Conservation (phyloP, 495 filamentous ascomycete species). For the Neurospora sp. region DNA sequence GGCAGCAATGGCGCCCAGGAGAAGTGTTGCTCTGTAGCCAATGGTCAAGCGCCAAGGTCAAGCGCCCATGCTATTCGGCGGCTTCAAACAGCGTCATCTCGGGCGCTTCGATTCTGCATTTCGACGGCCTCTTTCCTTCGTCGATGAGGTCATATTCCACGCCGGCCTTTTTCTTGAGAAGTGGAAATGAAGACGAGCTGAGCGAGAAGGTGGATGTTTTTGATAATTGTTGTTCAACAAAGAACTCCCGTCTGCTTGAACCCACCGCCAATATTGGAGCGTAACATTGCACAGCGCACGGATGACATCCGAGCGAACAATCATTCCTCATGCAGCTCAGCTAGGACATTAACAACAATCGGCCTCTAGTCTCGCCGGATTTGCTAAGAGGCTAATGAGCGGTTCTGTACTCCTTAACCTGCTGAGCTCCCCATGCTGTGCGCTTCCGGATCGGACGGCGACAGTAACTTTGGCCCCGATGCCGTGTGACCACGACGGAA, state of each 20-base stretch:
- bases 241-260: not conserved
- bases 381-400: not conserved
- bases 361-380: not conserved
- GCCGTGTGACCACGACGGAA: not conserved
- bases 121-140: not conserved
- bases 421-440: not conserved
- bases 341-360: not conserved
- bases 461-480: not conserved
- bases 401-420: not conserved
- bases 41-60: not conserved
- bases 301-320: not conserved
- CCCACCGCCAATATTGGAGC: not conserved
- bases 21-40: not conserved
- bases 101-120: not conserved
- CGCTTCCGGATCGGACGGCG: not conserved
- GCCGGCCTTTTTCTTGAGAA: not conserved
- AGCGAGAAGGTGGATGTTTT: not conserved
- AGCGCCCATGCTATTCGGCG: not conserved
- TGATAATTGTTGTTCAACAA: not conserved
- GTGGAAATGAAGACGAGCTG: not conserved
- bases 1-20: not conserved
- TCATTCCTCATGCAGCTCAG: not conserved
- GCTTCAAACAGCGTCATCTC: not conserved
- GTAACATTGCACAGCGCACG: not conserved
- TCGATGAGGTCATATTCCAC: not conserved